These are phyloP conservation scores for Skeletonema tropicum DNA, from an alignment of 108 stramenopile species.

Conservation along the genomic window DNA sequence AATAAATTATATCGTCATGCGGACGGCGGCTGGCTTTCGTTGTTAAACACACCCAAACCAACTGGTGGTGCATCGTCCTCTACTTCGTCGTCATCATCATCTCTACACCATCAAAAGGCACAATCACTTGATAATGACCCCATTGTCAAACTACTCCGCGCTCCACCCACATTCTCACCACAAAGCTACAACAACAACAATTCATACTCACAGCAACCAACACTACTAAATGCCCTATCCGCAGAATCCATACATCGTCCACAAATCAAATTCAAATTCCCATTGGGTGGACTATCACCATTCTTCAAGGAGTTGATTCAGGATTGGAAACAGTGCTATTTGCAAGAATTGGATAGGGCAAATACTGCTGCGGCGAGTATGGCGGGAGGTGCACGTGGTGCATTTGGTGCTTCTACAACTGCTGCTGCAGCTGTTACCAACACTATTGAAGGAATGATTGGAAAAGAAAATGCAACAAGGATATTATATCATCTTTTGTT, in stretches of 20 bases:
- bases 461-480: constrained; percentile 45
- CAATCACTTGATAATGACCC: constrained; percentile 68
- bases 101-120: constrained; percentile 7
- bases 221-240: constrained; percentile 72
- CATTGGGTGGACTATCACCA: constrained; percentile 39
- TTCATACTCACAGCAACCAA: constrained; percentile 30
- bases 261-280: constrained; percentile 58
- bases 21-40: constrained; percentile 7
- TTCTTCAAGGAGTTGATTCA: constrained; percentile 6
- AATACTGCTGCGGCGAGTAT: too few species aligned
- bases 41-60: not conserved
- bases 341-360: constrained; percentile 3
- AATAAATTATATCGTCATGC: not conserved
- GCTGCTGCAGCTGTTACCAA: not conserved
- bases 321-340: constrained; percentile 31
- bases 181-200: not conserved
- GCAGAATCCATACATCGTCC: constrained; percentile 70
- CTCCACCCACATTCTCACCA: constrained; percentile 1
- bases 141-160: constrained; percentile 74
- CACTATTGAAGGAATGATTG: constrained; percentile 14
- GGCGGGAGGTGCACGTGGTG: not conserved
- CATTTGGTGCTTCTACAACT: not conserved
- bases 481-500: constrained; percentile 17
- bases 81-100: not conserved
- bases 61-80: not conserved